Evolutionary conservation across 2,329 filamentous ascomycete genomes (phyloP).

Genomic region (Diaporthe sp.): DNA sequence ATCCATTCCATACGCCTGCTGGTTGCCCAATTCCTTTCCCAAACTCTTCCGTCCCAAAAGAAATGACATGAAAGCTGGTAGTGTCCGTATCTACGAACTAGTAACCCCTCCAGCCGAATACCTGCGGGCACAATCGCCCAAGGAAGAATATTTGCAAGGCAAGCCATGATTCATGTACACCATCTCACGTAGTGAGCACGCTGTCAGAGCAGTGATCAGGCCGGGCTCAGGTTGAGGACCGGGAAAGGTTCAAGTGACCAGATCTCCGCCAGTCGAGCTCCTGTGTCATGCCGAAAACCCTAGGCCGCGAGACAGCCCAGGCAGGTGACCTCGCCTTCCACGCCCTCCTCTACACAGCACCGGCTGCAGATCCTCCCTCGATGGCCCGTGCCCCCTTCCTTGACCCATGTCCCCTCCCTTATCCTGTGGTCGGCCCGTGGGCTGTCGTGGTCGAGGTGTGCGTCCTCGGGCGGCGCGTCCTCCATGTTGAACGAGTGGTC

Average conservation of each 20-base stretch:
- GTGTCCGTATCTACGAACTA: background rate
- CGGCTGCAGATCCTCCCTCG: constrained; percentile 73
- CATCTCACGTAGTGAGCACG: background rate
- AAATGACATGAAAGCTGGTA: constrained; percentile 7
- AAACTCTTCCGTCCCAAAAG: background rate
- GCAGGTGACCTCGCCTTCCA: constrained; percentile 76
- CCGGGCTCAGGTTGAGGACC: background rate
- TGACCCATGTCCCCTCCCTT: constrained; percentile 49
- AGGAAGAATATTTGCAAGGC: background rate
- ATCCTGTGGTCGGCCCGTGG: constrained; percentile 32
- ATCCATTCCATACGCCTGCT: constrained; percentile 7
- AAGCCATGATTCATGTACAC: constrained; percentile 7
- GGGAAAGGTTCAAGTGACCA: background rate
- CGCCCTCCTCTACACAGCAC: constrained; percentile 76
- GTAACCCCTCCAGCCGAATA: background rate
- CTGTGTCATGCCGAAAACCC: background rate
- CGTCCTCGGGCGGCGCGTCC: constrained; percentile 53
- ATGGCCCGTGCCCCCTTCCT: constrained; percentile 57
- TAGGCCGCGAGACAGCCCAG: constrained; percentile 67
- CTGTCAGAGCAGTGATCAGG: background rate
- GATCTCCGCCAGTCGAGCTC: background rate
- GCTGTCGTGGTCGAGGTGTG: constrained; percentile 35
- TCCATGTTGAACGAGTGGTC: constrained; percentile 63
- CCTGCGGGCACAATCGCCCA: background rate
- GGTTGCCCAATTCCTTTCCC: background rate